Conservation (phyloP, 345 rosid genomes). For the Abelmoschus esculentus region DNA sequence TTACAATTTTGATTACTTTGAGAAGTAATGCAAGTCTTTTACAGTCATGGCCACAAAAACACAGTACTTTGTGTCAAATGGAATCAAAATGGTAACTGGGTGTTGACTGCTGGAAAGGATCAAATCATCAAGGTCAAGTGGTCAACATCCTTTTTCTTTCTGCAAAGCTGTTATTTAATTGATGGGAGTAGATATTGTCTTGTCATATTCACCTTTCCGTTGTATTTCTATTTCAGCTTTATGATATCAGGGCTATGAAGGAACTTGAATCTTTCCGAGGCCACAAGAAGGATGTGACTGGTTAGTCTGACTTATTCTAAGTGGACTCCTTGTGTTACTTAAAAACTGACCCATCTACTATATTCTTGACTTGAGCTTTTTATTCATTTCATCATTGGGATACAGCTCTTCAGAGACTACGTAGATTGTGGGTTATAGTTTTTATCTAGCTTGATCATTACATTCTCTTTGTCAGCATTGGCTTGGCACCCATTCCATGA, state of each 20-base stretch:
- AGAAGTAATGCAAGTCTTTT: conserved; percentile 22
- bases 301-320: conserved; percentile 41
- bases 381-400: neutral
- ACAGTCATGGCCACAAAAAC: conserved; percentile 97
- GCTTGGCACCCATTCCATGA: conserved; percentile 99
- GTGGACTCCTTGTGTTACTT: neutral
- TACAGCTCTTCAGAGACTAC: neutral
- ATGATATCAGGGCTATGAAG: conserved; percentile 97
- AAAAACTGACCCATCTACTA: too few relatives aligned
- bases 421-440: conserved; percentile 1
- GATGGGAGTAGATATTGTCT: neutral
- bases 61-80: conserved; percentile 95
- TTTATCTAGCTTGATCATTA: conserved; percentile 10
- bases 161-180: conserved; percentile 1
- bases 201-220: neutral
- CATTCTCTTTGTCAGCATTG: conserved; percentile 45
- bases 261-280: conserved; percentile 98
- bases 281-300: conserved; percentile 79
- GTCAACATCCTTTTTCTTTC: conserved; percentile 25
- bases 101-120: conserved; percentile 90
- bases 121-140: conserved; percentile 91
- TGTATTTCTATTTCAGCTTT: conserved; percentile 43
- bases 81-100: conserved; percentile 99
- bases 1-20: conserved; percentile 4
- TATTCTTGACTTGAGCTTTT: too few relatives aligned